Percentiles rank a stretch among this genome's conserved stretches.
phyloP scores from a whole-genome alignment of 164 flowering plant species.

The Akebia trifoliata region DNA sequence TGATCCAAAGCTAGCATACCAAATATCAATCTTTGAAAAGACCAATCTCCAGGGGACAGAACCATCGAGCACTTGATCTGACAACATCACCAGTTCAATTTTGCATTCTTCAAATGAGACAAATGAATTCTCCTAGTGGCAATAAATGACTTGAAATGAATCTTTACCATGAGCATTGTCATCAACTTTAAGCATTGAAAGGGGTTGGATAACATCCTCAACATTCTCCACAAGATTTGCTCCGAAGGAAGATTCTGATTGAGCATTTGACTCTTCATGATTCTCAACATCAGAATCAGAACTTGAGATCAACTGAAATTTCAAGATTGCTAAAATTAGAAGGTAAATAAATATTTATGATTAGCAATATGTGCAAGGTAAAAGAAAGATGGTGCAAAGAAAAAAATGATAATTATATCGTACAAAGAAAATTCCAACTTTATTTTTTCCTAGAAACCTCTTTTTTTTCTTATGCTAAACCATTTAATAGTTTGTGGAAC shows the following conservation, averaged over 20 bases:
- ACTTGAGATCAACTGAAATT: constrained; percentile 34
- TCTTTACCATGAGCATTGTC: constrained; percentile 37
- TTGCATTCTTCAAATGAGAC: constrained; percentile 7
- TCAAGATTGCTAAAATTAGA: not conserved
- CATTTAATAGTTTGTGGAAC: not conserved
- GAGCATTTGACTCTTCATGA: constrained; percentile 14
- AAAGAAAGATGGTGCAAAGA: not conserved
- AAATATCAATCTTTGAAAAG: constrained; percentile 57
- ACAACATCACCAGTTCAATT: constrained; percentile 2
- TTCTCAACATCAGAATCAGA: constrained; percentile 69
- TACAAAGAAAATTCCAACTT: not conserved
- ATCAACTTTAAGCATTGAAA: constrained; percentile 44
- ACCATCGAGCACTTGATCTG: constrained; percentile 33
- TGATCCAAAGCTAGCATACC: constrained; percentile 93
- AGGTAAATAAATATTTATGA: not conserved
- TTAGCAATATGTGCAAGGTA: not conserved
- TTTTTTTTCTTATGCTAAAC: not conserved
- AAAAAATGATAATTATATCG: too few relatives aligned
- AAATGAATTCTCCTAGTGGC: not conserved
- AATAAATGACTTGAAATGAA: constrained; percentile 5
- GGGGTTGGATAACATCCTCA: constrained; percentile 40
- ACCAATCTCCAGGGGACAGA: constrained; percentile 59
- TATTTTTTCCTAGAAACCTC: not conserved
- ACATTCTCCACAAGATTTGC: constrained; percentile 22
- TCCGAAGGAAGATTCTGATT: constrained; percentile 11